Evolutionary conservation across 352 stramenopile species (phyloP).

Genomic region (Sclerospora graminicola): DNA sequence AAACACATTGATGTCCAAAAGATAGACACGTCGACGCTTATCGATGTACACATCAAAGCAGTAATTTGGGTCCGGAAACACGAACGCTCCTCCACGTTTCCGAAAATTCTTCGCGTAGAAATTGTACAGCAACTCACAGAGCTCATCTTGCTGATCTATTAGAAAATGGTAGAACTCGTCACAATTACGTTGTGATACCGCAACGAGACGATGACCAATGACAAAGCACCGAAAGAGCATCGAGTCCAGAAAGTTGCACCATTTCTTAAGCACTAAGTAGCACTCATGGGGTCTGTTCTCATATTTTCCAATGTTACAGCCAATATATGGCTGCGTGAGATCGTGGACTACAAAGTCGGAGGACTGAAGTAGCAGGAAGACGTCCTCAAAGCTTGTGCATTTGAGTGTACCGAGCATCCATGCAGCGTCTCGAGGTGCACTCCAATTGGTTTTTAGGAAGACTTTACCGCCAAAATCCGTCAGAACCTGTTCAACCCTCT

Average conservation of each 20-base stretch:
- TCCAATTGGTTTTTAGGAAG: constrained; percentile 94
- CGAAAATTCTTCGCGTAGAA: constrained; percentile 56
- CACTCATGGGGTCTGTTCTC: constrained; percentile 7
- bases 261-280: constrained; percentile 91
- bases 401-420: constrained; percentile 87
- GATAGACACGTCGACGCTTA: constrained; percentile 84
- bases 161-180: constrained; percentile 90
- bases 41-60: constrained; percentile 93
- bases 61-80: constrained; percentile 73
- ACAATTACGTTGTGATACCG: constrained; percentile 87
- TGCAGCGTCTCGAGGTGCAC: constrained; percentile 83
- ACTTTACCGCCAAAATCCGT: constrained; percentile 44
- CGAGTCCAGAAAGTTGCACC: constrained; percentile 91
- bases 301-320: constrained; percentile 27
- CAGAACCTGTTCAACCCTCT: constrained; percentile 60
- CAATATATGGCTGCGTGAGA: constrained; percentile 76
- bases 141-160: constrained; percentile 48
- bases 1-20: constrained; percentile 95
- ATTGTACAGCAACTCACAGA: constrained; percentile 54
- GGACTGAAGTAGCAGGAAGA: constrained; percentile 72
- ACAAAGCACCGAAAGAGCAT: constrained; percentile 95
- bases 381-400: constrained; percentile 73
- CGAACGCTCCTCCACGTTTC: constrained; percentile 9
- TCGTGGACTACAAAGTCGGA: constrained; percentile 89
- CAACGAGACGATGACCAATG: constrained; percentile 59